Evolutionary conservation across 106 monocot genomes (phyloP).

Genomic region (Dendrobium catenatum): DNA sequence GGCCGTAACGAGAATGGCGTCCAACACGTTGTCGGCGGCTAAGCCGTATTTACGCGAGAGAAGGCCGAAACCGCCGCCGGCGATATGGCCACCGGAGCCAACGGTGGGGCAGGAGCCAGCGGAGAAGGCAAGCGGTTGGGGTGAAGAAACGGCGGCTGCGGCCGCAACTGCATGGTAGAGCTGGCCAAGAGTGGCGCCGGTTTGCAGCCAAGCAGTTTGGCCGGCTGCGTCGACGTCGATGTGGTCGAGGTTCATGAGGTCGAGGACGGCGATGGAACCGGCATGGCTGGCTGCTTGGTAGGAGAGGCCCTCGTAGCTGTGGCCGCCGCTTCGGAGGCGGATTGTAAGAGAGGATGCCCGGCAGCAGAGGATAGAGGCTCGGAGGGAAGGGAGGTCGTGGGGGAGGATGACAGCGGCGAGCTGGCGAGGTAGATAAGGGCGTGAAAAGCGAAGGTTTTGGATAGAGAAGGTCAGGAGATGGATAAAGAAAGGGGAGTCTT

Average conservation of each 20-base stretch:
- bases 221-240: slow-evolving; percentile 22
- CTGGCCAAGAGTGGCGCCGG: slow-evolving; percentile 56
- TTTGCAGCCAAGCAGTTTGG: slow-evolving; percentile 46
- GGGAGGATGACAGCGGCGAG: slow-evolving; percentile 35
- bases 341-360: slow-evolving; percentile 23
- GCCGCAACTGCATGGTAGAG: slow-evolving; percentile 34
- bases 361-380: slow-evolving; percentile 23
- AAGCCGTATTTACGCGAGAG: slow-evolving; percentile 53
- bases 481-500: slow-evolving; percentile 9
- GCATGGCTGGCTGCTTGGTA: slow-evolving; percentile 4
- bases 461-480: slow-evolving; percentile 28
- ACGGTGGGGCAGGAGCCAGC: slow-evolving; percentile 64
- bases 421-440: background rate
- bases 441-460: slow-evolving; percentile 38
- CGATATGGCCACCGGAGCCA: slow-evolving; percentile 44
- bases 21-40: slow-evolving; percentile 61
- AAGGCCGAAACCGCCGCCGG: slow-evolving; percentile 61
- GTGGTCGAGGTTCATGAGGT: slow-evolving; percentile 27
- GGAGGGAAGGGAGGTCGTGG: slow-evolving; percentile 16
- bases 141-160: slow-evolving; percentile 1
- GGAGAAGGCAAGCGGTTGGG: slow-evolving; percentile 23
- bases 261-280: slow-evolving; percentile 15
- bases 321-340: slow-evolving; percentile 50
- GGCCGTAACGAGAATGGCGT: slow-evolving; percentile 39
- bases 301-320: slow-evolving; percentile 54